phyloP scores from a whole-genome alignment of 352 stramenopile genomes.

The Peronospora farinosa region DNA sequence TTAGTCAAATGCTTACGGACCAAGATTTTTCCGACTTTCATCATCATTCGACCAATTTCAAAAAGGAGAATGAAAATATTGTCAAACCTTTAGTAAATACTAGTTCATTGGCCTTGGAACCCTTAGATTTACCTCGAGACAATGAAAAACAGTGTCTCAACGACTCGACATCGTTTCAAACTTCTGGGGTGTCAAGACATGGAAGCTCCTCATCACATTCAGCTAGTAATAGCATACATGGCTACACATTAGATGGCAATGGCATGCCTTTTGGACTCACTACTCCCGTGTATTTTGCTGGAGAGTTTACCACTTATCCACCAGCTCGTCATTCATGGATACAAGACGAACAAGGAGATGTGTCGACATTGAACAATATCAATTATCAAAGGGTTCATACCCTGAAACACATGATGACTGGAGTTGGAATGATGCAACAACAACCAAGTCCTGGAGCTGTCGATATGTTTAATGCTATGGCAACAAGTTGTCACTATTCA shows the following conservation, averaged over 20 bases:
- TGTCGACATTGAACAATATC: slow-evolving; percentile 5
- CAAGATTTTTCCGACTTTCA: slow-evolving; percentile 39
- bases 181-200: background rate
- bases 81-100: slow-evolving; percentile 9
- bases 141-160: slow-evolving; percentile 8
- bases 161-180: slow-evolving; percentile 1
- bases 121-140: slow-evolving; percentile 28
- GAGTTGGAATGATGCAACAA: slow-evolving; percentile 19
- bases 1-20: slow-evolving; percentile 41
- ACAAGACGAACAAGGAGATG: slow-evolving; percentile 4
- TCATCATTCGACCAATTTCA: slow-evolving; percentile 1
- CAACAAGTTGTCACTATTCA: slow-evolving; percentile 2
- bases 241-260: slow-evolving; percentile 20
- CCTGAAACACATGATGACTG: slow-evolving; percentile 30
- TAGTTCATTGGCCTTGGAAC: slow-evolving; percentile 32
- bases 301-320: slow-evolving; percentile 5
- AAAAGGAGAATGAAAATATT: slow-evolving; percentile 12
- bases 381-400: slow-evolving; percentile 20
- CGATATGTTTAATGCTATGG: slow-evolving; percentile 21
- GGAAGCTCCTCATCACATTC: slow-evolving; percentile 5
- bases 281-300: slow-evolving; percentile 3
- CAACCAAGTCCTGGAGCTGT: slow-evolving; percentile 24
- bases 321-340: slow-evolving; percentile 13
- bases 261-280: slow-evolving; percentile 8
- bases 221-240: background rate